Percentiles rank a stretch among this genome's conserved stretches.
Conservation (phyloP, 495 filamentous ascomycete genomes). For the Oidiodendron maius region DNA sequence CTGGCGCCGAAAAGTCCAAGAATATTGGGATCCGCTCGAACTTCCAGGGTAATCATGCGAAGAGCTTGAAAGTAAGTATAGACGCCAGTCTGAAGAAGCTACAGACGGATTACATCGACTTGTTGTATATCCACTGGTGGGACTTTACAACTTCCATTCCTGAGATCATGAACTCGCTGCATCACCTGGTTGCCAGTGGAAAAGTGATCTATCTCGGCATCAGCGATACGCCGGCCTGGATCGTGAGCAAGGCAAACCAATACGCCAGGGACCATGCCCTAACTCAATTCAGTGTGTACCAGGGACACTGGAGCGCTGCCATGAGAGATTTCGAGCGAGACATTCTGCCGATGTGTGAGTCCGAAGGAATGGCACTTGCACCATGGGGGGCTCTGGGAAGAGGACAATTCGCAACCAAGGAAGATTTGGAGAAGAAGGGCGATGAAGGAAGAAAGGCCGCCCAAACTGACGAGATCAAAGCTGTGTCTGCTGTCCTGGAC, state of each 20-base stretch:
- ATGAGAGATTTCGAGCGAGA: constrained; percentile 65
- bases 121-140: constrained; percentile 63
- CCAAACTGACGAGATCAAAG: constrained; percentile 14
- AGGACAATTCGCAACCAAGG: constrained; percentile 60
- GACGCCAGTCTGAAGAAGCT: constrained; percentile 48
- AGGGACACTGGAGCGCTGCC: constrained; percentile 57
- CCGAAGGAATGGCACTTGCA: constrained; percentile 63
- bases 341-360: constrained; percentile 58
- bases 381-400: constrained; percentile 60
- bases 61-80: constrained; percentile 47
- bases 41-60: constrained; percentile 48
- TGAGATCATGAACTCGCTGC: constrained; percentile 65
- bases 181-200: constrained; percentile 50
- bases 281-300: constrained; percentile 60
- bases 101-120: constrained; percentile 58
- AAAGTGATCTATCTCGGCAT: constrained; percentile 70
- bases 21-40: constrained; percentile 41
- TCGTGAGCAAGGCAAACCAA: constrained; percentile 61
- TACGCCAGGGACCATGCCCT: constrained; percentile 61
- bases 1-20: constrained; percentile 6
- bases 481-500: constrained; percentile 52
- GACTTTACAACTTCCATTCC: constrained; percentile 48
- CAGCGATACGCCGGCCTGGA: constrained; percentile 63
- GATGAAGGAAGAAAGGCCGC: constrained; percentile 13
- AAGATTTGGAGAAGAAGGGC: constrained; percentile 32